Base-by-base conservation (phyloP, 441 rosid species). In the Hypseocharis bilobata region DNA sequence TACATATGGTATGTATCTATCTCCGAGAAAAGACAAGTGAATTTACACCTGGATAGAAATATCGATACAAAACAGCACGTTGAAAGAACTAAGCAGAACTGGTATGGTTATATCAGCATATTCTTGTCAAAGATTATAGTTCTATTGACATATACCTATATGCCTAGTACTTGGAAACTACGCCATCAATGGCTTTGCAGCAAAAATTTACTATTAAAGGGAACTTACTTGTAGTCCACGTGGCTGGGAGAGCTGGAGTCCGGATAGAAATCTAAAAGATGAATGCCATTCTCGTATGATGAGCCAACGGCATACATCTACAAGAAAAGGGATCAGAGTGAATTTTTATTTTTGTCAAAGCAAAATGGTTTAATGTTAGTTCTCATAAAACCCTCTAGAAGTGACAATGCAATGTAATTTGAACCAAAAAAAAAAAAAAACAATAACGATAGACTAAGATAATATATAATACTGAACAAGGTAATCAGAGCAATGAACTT, bases 181-280 rank as follows among this genome's bases (percentile, higher is more conserved):
- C 16, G 55, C 45, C 20, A 62, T 13, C 59, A 66, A n/a, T 23
- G 54, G 29, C 17, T n/a, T 32, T 19, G 32, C 49, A 49, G 13
- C 14, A 25, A 34, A 19, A 26, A 42, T 13, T 0, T 29, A 16
- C 10, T 14, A 16, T 67, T 70, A 34, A 4, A 59, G 11, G 60
- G 55, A 57, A 51, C 82, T 67, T 80, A 91, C 97, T 73, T 76
- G 75, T 77, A 80, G 75, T 91, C 89, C 68, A 91, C 99, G 55
- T 89, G 96, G 78, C 96, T 77, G 30, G 93, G 92, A 71, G 99
- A 93, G 63, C 69, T 82, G 32, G 75, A 16, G 71, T 85, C 85
- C 0, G 99, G 93, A 76, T 85, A 82, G 76, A 93, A 93, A 79
- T 93, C 98, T 79, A 93, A 78, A 73, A 90, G 80, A 83, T 90